Conservation (phyloP, 306 rosid species). For the Glycyrrhiza uralensis region DNA sequence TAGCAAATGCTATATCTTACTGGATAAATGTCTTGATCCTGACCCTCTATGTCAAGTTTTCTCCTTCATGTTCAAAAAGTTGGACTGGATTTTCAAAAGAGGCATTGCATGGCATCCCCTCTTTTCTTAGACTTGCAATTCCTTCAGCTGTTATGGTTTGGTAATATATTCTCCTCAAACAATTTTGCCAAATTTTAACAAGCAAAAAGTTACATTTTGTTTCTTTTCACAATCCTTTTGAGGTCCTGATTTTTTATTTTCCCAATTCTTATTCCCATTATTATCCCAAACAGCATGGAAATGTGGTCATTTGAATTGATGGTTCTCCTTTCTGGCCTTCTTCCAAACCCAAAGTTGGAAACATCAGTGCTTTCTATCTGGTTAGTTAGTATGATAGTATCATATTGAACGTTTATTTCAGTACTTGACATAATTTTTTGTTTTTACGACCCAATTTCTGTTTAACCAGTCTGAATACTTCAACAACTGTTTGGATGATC, state of each 20-base stretch:
- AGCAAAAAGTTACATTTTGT: background rate
- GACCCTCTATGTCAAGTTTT: constrained; percentile 50
- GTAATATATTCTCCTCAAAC: constrained; percentile 33
- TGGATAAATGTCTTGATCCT: constrained; percentile 60
- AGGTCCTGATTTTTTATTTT: background rate
- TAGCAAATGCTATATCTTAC: constrained; percentile 55
- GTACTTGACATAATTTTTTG: background rate
- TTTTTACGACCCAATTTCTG: background rate
- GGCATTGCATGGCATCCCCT: constrained; percentile 41
- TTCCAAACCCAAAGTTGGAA: too few relatives aligned
- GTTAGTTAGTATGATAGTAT: constrained; percentile 32
- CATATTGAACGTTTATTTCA: background rate
- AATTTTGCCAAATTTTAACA: background rate
- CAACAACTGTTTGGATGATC: constrained; percentile 62
- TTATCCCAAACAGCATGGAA: constrained; percentile 48
- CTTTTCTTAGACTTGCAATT: constrained; percentile 57
- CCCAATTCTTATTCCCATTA: too few relatives aligned
- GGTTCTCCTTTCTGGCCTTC: too few relatives aligned
- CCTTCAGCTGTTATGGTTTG: constrained; percentile 83
- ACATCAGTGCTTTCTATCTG: constrained; percentile 66
- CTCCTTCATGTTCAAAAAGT: constrained; percentile 50
- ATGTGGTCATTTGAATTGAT: constrained; percentile 64
- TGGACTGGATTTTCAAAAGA: constrained; percentile 64
- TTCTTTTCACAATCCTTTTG: background rate
- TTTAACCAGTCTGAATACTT: constrained; percentile 56